Percentiles rank a stretch among this genome's conserved stretches.
Conservation (phyloP, 148 eudicot species). For the Rhododendron mucronatum region DNA sequence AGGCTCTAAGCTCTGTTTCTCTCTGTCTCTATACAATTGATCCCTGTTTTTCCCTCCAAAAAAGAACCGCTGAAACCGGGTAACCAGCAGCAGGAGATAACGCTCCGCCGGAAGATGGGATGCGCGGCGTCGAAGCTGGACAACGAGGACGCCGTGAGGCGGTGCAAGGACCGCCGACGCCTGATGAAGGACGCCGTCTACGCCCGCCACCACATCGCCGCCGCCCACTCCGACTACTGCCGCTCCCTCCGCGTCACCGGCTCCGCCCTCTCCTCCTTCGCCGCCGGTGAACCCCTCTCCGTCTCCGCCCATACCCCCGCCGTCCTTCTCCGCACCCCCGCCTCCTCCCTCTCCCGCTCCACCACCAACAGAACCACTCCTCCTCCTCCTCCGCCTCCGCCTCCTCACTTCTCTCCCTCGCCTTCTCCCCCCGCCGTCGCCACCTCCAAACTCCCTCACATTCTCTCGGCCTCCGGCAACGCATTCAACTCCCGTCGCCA, state of each 20-base stretch:
- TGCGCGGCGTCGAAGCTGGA: conserved; percentile 87
- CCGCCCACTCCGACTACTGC: conserved; percentile 90
- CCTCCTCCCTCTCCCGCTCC: conserved; percentile 15
- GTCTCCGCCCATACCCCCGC: conserved; percentile 76
- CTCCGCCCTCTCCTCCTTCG: conserved; percentile 70
- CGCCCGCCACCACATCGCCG: conserved; percentile 97
- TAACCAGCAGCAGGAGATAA: background rate
- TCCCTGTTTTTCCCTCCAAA: background rate
- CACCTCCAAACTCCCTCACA: conserved; percentile 41
- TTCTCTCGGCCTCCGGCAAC: conserved; percentile 56
- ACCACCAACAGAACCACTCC: background rate
- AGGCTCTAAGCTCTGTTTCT: background rate
- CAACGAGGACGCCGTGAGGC: conserved; percentile 92
- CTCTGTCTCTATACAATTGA: background rate
- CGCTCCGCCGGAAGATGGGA: conserved; percentile 30
- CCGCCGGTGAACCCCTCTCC: conserved; percentile 74
- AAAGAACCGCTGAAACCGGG: background rate
- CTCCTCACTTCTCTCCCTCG: background rate
- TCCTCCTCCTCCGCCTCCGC: background rate
- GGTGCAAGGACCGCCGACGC: conserved; percentile 93
- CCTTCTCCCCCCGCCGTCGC: conserved; percentile 20
- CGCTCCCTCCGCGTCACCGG: conserved; percentile 79
- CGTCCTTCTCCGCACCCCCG: conserved; percentile 44
- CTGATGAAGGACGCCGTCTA: conserved; percentile 79
- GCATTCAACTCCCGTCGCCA: conserved; percentile 22